phyloP scores from a whole-genome alignment of 2,329 filamentous ascomycete species.

The Colletotrichum sp. region DNA sequence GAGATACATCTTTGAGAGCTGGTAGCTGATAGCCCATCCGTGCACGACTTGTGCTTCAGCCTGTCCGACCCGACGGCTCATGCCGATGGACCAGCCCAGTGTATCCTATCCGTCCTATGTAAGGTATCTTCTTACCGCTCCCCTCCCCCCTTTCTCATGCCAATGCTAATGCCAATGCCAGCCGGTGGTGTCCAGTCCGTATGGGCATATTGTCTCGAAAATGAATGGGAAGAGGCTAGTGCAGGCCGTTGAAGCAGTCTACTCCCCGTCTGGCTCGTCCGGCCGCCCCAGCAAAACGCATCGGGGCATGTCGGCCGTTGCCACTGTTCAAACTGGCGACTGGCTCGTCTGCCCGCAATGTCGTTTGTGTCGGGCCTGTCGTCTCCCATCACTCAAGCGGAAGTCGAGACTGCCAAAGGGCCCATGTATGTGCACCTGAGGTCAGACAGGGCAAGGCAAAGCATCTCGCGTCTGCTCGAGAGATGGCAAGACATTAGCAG shows the following conservation, averaged over 20 bases:
- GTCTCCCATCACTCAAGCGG: neutral
- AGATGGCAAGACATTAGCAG: neutral
- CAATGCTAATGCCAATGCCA: neutral
- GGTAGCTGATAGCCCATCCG: neutral
- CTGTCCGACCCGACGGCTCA: neutral
- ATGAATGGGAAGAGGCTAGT: neutral
- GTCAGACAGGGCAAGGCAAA: neutral
- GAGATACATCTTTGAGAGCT: neutral
- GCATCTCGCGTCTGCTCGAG: neutral
- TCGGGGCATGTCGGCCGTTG: conserved; percentile 2
- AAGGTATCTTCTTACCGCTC: neutral
- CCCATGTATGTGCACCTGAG: neutral
- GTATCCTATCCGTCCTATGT: neutral
- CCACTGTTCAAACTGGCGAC: neutral
- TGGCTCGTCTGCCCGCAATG: neutral
- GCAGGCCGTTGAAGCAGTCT: conserved; percentile 8
- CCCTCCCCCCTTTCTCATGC: neutral
- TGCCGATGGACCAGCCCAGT: neutral
- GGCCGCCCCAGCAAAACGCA: neutral
- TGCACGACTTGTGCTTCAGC: neutral
- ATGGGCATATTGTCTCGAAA: neutral
- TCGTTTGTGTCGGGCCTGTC: neutral
- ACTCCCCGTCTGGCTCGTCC: conserved; percentile 1
- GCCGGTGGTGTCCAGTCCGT: neutral
- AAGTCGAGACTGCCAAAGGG: neutral